phyloP scores from a whole-genome alignment of 495 filamentous ascomycete genomes.

The Penicillium maclennaniae region DNA sequence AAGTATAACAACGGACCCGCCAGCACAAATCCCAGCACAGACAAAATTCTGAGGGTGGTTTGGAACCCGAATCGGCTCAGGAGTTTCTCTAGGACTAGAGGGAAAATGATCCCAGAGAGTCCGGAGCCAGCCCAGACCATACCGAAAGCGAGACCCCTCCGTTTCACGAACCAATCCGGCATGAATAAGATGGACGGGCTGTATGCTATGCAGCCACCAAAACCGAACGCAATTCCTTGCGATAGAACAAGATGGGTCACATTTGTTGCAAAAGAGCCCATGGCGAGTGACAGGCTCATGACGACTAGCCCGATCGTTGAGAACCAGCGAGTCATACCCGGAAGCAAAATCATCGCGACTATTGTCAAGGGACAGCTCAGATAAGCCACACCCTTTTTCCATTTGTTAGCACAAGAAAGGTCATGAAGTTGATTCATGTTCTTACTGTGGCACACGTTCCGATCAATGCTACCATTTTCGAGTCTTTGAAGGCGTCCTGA shows the following conservation, averaged over 20 bases:
- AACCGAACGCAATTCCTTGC: constrained; percentile 48
- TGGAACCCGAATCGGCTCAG: constrained; percentile 48
- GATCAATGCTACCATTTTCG: constrained; percentile 38
- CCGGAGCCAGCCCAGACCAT: constrained; percentile 48
- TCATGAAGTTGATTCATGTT: not conserved
- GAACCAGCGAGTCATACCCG: constrained; percentile 18
- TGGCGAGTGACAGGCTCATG: constrained; percentile 36
- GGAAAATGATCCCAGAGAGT: constrained; percentile 39
- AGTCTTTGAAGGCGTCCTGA: constrained; percentile 24
- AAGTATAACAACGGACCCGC: constrained; percentile 54
- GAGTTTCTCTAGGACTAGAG: constrained; percentile 45
- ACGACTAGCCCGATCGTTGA: constrained; percentile 23
- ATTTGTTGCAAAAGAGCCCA: constrained; percentile 43
- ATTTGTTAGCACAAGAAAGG: not conserved
- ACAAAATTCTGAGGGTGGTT: constrained; percentile 49
- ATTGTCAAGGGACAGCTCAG: constrained; percentile 19
- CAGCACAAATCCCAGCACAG: constrained; percentile 40
- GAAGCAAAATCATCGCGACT: constrained; percentile 20
- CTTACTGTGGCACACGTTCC: constrained; percentile 48
- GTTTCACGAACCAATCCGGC: constrained; percentile 51
- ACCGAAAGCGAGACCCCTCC: constrained; percentile 47
- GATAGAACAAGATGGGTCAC: constrained; percentile 46
- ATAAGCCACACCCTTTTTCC: constrained; percentile 22
- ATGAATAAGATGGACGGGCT: constrained; percentile 46
- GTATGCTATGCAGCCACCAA: constrained; percentile 47